Percentiles rank a stretch among this genome's conserved stretches.
Evolutionary conservation across 2,329 filamentous ascomycete genomes (phyloP).

Genomic region (Venturia pyrina): DNA sequence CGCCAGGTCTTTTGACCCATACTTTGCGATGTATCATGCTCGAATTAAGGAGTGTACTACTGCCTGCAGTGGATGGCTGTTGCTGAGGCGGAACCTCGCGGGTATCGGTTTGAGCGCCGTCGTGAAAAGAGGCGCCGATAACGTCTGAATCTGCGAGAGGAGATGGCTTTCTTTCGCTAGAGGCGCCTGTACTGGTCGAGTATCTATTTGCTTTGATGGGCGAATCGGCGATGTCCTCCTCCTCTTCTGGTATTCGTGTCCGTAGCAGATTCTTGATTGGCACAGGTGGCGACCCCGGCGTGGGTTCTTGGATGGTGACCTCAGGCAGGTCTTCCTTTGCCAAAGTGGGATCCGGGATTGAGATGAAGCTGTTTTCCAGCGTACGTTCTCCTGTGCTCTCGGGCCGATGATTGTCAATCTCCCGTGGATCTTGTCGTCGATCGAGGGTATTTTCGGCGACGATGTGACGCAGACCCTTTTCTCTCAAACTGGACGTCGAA

Average conservation of each 20-base stretch:
- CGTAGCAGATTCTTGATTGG: neutral
- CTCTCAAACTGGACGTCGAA: neutral
- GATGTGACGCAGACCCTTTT: neutral
- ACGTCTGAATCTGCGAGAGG: neutral
- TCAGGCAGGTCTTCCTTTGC: neutral
- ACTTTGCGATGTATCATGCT: conserved; percentile 47
- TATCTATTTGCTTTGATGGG: neutral
- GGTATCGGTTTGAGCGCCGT: neutral
- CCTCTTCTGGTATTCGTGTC: neutral
- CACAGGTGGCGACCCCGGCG: neutral
- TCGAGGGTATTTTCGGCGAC: neutral
- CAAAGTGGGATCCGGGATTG: neutral
- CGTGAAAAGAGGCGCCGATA: neutral
- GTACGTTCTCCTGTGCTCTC: neutral
- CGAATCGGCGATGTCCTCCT: neutral
- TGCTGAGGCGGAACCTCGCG: neutral
- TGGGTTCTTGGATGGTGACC: conserved; percentile 4
- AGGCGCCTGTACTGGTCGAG: neutral
- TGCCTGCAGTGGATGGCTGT: neutral
- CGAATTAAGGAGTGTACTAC: conserved; percentile 1
- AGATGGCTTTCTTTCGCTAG: neutral
- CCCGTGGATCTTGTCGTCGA: neutral
- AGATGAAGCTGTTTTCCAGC: neutral
- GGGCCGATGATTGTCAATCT: conserved; percentile 6
- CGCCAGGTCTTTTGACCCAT: conserved; percentile 83